Conservation (phyloP, 1,284 basidiomycete species). For the Volvariella surrecta region DNA sequence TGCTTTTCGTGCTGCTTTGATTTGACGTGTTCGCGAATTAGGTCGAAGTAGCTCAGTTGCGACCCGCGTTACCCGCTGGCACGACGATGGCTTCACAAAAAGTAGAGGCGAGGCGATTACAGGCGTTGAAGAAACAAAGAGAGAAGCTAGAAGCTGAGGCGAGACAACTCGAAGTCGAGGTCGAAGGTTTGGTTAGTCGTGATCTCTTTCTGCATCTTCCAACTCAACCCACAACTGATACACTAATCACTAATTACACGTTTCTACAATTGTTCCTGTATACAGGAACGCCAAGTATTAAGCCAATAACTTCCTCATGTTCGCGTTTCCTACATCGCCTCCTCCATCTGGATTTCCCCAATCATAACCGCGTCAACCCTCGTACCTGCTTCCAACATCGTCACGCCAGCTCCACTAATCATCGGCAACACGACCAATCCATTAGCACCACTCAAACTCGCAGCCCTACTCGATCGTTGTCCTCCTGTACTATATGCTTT, state of each 20-base stretch:
- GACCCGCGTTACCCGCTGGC: constrained; percentile 32
- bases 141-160: constrained; percentile 53
- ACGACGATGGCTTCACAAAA: constrained; percentile 51
- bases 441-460: constrained; percentile 72
- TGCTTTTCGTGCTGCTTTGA: neutral
- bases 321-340: no score
- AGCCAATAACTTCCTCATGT: no score
- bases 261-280: no score
- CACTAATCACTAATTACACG: no score
- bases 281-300: no score
- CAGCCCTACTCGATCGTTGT: constrained; percentile 72
- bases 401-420: constrained; percentile 26
- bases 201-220: neutral
- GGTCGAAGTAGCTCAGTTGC: constrained; percentile 44
- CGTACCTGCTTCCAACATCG: constrained; percentile 41
- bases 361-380: constrained; percentile 53
- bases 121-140: constrained; percentile 53
- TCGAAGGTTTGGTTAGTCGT: constrained; percentile 24
- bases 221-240: no score
- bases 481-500: constrained; percentile 77
- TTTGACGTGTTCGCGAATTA: constrained; percentile 15
- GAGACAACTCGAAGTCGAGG: constrained; percentile 45
- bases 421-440: constrained; percentile 58
- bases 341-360: constrained; percentile 44
- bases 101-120: constrained; percentile 52